Percentiles rank a stretch among this genome's conserved stretches.
These are phyloP conservation scores for Moesziomyces sp. DNA, from an alignment of 1,284 basidiomycete genomes.

Conservation along the genomic window DNA sequence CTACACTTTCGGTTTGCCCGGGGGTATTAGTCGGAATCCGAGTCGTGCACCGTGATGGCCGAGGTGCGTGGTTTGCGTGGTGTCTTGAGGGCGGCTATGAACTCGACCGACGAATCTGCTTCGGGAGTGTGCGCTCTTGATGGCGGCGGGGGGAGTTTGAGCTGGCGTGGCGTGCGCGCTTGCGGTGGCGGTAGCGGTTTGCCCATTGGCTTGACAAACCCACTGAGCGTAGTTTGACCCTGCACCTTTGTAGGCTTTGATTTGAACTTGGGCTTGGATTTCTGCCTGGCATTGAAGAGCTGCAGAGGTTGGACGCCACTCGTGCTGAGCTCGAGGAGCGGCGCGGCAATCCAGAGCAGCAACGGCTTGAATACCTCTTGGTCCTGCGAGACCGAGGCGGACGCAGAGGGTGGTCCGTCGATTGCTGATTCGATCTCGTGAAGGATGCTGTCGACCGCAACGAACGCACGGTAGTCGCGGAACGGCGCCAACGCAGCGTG, in stretches of 20 bases:
- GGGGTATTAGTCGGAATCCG: slow-evolving; percentile 6
- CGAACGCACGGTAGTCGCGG: slow-evolving; percentile 26
- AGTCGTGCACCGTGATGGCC: slow-evolving; percentile 20
- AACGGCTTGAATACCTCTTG: slow-evolving; percentile 1
- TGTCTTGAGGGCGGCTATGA: neutral
- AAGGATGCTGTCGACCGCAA: slow-evolving; percentile 13
- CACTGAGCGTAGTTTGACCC: slow-evolving; percentile 9
- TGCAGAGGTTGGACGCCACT: slow-evolving; percentile 11
- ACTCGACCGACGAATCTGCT: neutral
- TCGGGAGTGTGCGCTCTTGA: neutral
- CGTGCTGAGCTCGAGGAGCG: slow-evolving; percentile 16
- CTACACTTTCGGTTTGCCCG: no score
- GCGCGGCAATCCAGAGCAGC: slow-evolving; percentile 43
- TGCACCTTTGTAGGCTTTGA: neutral
- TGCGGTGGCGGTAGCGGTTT: slow-evolving; percentile 1
- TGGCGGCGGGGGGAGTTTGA: no score
- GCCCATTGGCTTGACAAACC: slow-evolving; percentile 12
- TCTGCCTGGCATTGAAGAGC: neutral
- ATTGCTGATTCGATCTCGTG: no score
- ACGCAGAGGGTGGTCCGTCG: no score
- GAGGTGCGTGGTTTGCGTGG: slow-evolving; percentile 11
- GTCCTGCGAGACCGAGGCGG: no score
- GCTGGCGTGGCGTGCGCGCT: neutral
- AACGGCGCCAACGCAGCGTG: slow-evolving; percentile 35
- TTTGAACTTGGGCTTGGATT: no score